Evolutionary conservation across 805 yeast genomes (phyloP), one percentile per base, ranked within the genome.

Genomic region (Zygosaccharomyces bisporus): DNA sequence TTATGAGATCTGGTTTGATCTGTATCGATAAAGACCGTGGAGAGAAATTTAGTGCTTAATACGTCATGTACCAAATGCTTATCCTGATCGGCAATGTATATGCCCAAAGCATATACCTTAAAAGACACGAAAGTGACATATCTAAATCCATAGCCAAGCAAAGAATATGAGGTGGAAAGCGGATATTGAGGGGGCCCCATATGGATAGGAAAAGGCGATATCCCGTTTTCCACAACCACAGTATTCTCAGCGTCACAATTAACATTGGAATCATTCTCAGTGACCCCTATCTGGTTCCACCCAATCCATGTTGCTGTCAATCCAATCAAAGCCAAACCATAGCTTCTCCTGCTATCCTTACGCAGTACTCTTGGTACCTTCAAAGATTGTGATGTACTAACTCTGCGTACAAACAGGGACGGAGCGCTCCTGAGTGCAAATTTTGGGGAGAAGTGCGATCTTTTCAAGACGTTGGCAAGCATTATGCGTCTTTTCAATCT

Each of bases 21-120:
- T 2, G 59, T 58, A 34, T 70, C 73, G 29, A 68, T 62, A 46
- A 69, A 66, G 0, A 64, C 56, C 1, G 49, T 41, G 3, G 74
- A 67, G 12, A 76, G 51, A 43, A 58, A 75, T 3, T 61, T 68
- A 0, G 80, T 68, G 51, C 70, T 69, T 20, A 80, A 56, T 3
- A 77, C 69, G 6, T 63, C 50, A 3, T 71, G 58, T 4, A 76
- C 60, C 39, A 69, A 50, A 6, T 58, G 43, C 12, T 72, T 55
- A 56, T 88, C 96, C 0, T 75, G 73, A 5, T 71, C 61, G 4
- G 88, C 83, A 32, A 86, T 70, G 60, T 91, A 91, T 6, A 93
- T 67, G 0, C 96, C 98, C 30, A 86, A 71, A 0, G 87, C 95
- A 60, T 91, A 91, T 1, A 93, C 96, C 55, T 81, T 87, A 70